phyloP scores from a whole-genome alignment of 495 filamentous ascomycete species.

The Glonium stellatum region DNA sequence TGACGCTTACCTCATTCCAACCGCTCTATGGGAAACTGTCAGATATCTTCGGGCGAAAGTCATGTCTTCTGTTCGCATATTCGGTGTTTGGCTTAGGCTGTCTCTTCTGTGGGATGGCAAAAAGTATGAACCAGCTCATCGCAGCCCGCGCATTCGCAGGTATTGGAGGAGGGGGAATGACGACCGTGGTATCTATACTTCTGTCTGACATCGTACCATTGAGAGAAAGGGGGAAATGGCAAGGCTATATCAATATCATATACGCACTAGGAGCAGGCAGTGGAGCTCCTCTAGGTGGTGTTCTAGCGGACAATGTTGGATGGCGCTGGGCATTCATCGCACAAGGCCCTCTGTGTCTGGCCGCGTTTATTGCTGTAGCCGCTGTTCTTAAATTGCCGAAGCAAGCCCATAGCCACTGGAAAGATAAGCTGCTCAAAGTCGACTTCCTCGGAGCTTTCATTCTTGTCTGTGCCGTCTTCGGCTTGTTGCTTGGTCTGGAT shows the following conservation, averaged over 20 bases:
- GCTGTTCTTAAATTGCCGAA: constrained; percentile 56
- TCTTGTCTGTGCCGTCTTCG: constrained; percentile 61
- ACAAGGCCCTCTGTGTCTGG: constrained; percentile 62
- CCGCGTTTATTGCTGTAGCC: constrained; percentile 59
- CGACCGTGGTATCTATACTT: constrained; percentile 68
- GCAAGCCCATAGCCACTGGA: constrained; percentile 51
- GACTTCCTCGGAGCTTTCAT: constrained; percentile 72
- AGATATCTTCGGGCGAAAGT: constrained; percentile 80
- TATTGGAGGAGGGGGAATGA: constrained; percentile 82
- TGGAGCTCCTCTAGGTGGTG: constrained; percentile 70
- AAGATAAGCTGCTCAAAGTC: constrained; percentile 59
- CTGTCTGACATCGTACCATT: constrained; percentile 71
- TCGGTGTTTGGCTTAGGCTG: constrained; percentile 67
- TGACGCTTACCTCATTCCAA: constrained; percentile 74
- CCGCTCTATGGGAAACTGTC: constrained; percentile 70
- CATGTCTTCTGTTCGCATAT: constrained; percentile 66
- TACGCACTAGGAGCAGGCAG: constrained; percentile 61
- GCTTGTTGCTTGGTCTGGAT: constrained; percentile 69
- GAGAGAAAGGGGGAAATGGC: constrained; percentile 71
- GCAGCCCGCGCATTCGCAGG: constrained; percentile 64
- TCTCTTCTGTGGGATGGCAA: constrained; percentile 64
- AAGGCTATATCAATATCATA: constrained; percentile 77
- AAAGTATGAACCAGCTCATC: constrained; percentile 63
- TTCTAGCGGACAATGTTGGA: constrained; percentile 67
- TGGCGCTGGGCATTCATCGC: constrained; percentile 79